Evolutionary conservation across 2,329 filamentous ascomycete species (phyloP).

Genomic region (Stenocarpella maydis): DNA sequence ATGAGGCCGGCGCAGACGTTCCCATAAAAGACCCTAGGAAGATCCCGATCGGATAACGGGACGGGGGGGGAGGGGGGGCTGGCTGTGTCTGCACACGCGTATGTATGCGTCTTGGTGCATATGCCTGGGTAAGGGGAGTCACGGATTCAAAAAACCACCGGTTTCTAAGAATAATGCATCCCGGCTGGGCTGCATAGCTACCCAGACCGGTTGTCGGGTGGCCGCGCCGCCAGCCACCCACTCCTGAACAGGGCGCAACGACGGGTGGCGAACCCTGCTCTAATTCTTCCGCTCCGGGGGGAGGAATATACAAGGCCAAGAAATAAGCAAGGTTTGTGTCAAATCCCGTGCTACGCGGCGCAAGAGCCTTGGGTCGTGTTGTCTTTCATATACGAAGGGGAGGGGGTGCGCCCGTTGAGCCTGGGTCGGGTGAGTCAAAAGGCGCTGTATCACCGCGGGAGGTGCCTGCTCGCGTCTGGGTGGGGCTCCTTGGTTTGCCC

Average conservation of each 20-base stretch:
- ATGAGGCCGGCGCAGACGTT: not conserved
- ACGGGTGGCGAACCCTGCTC: too few species aligned
- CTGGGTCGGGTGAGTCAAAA: not conserved
- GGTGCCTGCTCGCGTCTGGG: not conserved
- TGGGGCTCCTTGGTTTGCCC: not conserved
- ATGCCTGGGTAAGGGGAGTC: slow-evolving; percentile 20
- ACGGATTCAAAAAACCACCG: not conserved
- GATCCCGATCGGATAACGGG: not conserved
- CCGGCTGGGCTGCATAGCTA: not conserved
- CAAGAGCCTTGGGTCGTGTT: slow-evolving; percentile 9
- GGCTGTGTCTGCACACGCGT: not conserved
- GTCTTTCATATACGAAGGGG: slow-evolving; percentile 22
- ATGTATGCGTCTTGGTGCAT: not conserved
- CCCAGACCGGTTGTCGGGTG: slow-evolving; percentile 2
- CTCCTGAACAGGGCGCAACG: not conserved
- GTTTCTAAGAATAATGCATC: slow-evolving; percentile 14
- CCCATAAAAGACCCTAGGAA: not conserved
- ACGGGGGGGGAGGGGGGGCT: too few species aligned
- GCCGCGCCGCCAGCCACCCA: not conserved
- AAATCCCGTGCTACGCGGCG: slow-evolving; percentile 6
- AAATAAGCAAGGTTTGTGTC: not conserved
- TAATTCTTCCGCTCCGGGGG: too few species aligned
- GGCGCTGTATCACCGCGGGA: not conserved
- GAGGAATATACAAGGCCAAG: not conserved
- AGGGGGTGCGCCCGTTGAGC: slow-evolving; percentile 1